Evolutionary conservation across 306 rosid species (phyloP).

Genomic region (Prunus davidiana): DNA sequence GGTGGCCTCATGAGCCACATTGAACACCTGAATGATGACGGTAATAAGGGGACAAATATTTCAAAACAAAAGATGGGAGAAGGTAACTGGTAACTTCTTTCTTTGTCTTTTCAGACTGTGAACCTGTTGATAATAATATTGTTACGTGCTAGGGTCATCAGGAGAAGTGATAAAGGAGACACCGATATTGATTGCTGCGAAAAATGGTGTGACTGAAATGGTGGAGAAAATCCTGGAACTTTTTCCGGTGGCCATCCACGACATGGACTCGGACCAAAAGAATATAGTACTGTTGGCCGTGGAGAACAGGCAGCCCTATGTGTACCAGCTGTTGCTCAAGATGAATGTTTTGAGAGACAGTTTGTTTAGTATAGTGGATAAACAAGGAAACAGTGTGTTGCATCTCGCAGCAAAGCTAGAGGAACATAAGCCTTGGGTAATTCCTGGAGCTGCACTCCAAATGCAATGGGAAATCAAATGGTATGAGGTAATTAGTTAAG

Average conservation of each 20-base stretch:
- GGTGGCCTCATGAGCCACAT: too few species aligned
- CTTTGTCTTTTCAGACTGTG: too few species aligned
- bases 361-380: conserved; percentile 34
- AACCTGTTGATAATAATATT: too few species aligned
- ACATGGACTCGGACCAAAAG: conserved; percentile 33
- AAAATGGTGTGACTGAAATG: conserved; percentile 32
- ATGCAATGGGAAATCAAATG: conserved; percentile 57
- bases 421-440: conserved; percentile 35
- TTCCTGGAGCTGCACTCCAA: conserved; percentile 45
- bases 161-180: conserved; percentile 12
- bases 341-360: conserved; percentile 1
- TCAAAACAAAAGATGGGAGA: too few species aligned
- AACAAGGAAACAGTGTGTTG: conserved; percentile 38
- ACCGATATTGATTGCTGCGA: conserved; percentile 43
- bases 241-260: conserved; percentile 48
- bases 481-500: conserved; percentile 29
- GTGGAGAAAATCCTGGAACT: conserved; percentile 12
- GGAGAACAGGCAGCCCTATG: conserved; percentile 32
- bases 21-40: too few species aligned
- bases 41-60: too few species aligned
- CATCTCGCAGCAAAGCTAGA: conserved; percentile 49
- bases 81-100: too few species aligned
- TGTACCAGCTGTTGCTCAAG: conserved; percentile 22
- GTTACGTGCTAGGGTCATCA: too few species aligned
- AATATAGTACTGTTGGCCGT: conserved; percentile 31